A percentile compares a stretch with the other conserved stretches of the same genome.
Evolutionary conservation across 1,284 basidiomycete species (phyloP).

Genomic region (Ganoderma resinaceum): DNA sequence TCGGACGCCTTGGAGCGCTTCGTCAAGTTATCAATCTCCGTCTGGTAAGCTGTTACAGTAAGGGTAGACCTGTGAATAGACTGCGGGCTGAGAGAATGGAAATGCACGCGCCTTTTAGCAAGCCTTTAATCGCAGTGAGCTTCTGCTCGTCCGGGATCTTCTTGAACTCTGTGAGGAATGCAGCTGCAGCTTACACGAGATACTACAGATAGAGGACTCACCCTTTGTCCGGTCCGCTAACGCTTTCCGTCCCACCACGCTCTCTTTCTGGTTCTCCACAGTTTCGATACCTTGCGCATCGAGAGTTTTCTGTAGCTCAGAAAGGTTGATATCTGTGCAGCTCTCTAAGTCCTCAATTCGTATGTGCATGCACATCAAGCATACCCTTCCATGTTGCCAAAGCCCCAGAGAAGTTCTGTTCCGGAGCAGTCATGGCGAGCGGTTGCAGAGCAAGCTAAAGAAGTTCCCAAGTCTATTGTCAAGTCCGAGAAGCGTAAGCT

Average conservation of each 20-base stretch:
- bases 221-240: constrained; percentile 95
- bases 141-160: constrained; percentile 91
- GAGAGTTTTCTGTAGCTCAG: constrained; percentile 91
- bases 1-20: constrained; percentile 91
- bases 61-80: background rate
- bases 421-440: constrained; percentile 37
- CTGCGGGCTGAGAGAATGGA: background rate
- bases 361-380: constrained; percentile 24
- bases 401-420: constrained; percentile 87
- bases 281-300: constrained; percentile 92
- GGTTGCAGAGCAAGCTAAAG: background rate
- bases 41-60: constrained; percentile 83
- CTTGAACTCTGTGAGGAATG: constrained; percentile 79
- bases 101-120: constrained; percentile 76
- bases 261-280: constrained; percentile 98
- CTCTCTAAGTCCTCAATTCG: background rate
- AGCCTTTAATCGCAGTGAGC: constrained; percentile 81
- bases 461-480: background rate
- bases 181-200: background rate
- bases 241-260: constrained; percentile 90
- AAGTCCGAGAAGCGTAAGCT: background rate
- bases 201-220: constrained; percentile 39
- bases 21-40: constrained; percentile 95
- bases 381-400: constrained; percentile 88
- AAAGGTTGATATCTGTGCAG: constrained; percentile 80